Base-by-base conservation (phyloP, 73 alveolate species). In the Diophrys appendiculata region DNA sequence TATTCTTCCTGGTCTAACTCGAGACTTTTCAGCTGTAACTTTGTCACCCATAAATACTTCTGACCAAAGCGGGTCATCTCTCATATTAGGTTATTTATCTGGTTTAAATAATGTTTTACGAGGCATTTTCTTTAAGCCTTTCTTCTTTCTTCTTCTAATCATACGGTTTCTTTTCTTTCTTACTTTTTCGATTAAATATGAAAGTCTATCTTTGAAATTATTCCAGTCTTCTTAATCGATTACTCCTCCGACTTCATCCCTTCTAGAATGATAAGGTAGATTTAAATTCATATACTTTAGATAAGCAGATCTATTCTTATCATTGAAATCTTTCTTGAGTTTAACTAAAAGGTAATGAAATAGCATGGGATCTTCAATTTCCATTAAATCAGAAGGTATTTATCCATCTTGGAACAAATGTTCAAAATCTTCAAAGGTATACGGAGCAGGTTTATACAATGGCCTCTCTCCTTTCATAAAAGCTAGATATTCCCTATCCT, bases 201-300 rank as follows among this genome's bases (percentile, higher is more conserved):
- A 90, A 0, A 89, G 80, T 52, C 92, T 69, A 35, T 35, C 69
- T 27, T 82, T 80, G 72, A 89, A 89, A 29, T 55, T 53, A 23
- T 32, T 73, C 92, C 96, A 89, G 52, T 89, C 92, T 26, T 84
- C 91, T 52, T 65, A 33, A 2, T 82, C 54, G 22, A 89, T 89
- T 55, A 73, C 74, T 29, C 96, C 96, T 22, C 92, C 96, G 0
- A 89, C 77, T 68, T 89, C 96, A 43, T 89, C 96, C 54, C 96
- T 84, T 30, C 96, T 53, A 0, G 96, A 89, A 67, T 88, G 84
- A 54, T 89, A 89, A 35, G 91, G 93, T 33, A 84, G 83, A 54
- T 89, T 54, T 34, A 84, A 70, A 34, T 83, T 84, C 91, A 84
- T 83, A 73, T 89, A 89, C 80, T 77, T 88, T 26, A 89, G 25